Conservation (phyloP, 768 basidiomycete genomes). For the Clitopilus passeckerianus region DNA sequence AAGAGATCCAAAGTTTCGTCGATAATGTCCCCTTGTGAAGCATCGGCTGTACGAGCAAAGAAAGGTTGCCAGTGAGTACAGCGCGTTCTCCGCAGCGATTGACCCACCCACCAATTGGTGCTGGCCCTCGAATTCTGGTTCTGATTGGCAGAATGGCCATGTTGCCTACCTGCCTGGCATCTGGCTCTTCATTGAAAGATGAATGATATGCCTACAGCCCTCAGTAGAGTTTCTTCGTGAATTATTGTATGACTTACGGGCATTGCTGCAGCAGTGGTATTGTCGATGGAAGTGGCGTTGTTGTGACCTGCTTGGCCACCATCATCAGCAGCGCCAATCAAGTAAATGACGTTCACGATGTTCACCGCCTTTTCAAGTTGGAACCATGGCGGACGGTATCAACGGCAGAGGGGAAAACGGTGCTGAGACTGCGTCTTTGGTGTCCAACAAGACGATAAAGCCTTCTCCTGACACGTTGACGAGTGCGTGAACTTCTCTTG, state of each 20-base stretch:
- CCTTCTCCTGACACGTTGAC: conserved; percentile 70
- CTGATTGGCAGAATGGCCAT: conserved; percentile 86
- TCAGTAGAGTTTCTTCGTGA: not conserved
- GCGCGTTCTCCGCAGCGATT: conserved; percentile 6
- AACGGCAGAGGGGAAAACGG: conserved; percentile 23
- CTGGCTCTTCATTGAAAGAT: conserved; percentile 79
- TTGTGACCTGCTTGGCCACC: conserved; percentile 24
- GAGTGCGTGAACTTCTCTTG: conserved; percentile 42
- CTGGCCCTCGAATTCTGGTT: conserved; percentile 89
- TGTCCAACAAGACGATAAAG: conserved; percentile 39
- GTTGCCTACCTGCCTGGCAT: conserved; percentile 85
- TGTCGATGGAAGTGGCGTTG: conserved; percentile 15
- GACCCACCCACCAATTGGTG: conserved; percentile 59
- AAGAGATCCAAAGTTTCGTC: conserved; percentile 97
- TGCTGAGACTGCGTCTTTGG: conserved; percentile 37
- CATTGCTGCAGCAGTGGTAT: conserved; percentile 27
- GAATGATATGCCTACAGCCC: conserved; percentile 88
- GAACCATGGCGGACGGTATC: conserved; percentile 28
- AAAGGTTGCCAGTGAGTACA: conserved; percentile 10
- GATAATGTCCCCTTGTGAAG: conserved; percentile 78
- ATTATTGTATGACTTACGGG: conserved; percentile 37
- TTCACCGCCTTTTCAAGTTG: not conserved
- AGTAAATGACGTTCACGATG: not conserved
- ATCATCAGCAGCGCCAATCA: conserved; percentile 7
- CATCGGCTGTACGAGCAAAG: conserved; percentile 53